These are phyloP conservation scores for Phoenix dactylifera DNA, from an alignment of 176 grass and related monocot genomes.

Conservation along the genomic window DNA sequence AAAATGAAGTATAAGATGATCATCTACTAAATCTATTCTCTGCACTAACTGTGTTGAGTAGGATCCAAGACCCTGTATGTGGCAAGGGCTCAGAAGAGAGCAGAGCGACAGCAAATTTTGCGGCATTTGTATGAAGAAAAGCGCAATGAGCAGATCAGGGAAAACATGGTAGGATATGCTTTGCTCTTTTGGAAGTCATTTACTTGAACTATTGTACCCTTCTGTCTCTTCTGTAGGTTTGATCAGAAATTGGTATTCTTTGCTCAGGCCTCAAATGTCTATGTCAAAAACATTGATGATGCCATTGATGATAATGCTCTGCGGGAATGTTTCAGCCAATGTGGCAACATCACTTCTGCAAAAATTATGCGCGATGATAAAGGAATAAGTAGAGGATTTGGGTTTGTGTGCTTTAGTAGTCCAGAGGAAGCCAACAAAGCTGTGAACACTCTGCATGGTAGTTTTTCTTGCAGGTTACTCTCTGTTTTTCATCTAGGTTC, in stretches of 20 bases:
- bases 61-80: constrained; percentile 73
- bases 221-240: neutral
- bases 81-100: constrained; percentile 74
- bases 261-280: constrained; percentile 62
- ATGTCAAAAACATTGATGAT: constrained; percentile 78
- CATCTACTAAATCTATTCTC: neutral
- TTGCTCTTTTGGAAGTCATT: neutral
- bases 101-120: constrained; percentile 64
- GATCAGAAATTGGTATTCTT: constrained; percentile 1
- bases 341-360: constrained; percentile 59
- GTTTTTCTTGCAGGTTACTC: neutral
- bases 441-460: constrained; percentile 61
- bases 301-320: constrained; percentile 51
- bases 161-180: constrained; percentile 46
- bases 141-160: constrained; percentile 55
- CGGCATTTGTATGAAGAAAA: constrained; percentile 52
- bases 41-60: constrained; percentile 17
- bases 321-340: constrained; percentile 52
- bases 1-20: neutral
- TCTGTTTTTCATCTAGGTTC: neutral
- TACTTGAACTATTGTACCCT: neutral
- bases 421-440: constrained; percentile 71
- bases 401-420: constrained; percentile 69
- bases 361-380: constrained; percentile 82
- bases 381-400: constrained; percentile 80